These are phyloP conservation scores for Neofusicoccum sp. DNA, from an alignment of 2,329 filamentous ascomycete genomes.

Conservation along the genomic window DNA sequence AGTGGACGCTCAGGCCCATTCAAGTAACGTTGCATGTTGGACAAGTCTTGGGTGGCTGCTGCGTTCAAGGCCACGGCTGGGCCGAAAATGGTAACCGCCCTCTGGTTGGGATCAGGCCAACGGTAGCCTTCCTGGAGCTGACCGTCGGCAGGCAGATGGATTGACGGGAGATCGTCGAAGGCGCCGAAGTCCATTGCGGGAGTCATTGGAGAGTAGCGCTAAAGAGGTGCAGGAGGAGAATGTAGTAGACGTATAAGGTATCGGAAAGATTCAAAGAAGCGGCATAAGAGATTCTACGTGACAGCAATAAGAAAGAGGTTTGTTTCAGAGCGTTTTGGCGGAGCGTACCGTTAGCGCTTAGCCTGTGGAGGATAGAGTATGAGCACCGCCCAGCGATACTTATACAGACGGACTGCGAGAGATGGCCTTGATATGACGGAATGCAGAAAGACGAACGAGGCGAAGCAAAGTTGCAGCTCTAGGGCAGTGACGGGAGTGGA, in stretches of 20 bases:
- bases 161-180: conserved; percentile 26
- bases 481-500: conserved; percentile 4
- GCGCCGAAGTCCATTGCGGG: neutral
- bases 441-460: conserved; percentile 5
- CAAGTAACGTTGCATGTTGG: conserved; percentile 37
- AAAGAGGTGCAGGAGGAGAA: neutral
- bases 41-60: conserved; percentile 23
- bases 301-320: conserved; percentile 8
- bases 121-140: conserved; percentile 10
- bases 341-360: conserved; percentile 6
- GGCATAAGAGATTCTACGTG: conserved; percentile 1
- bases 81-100: conserved; percentile 21
- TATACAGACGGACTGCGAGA: neutral
- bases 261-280: neutral
- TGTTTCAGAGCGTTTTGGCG: neutral
- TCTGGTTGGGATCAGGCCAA: conserved; percentile 23
- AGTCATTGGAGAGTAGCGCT: neutral
- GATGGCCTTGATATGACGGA: neutral
- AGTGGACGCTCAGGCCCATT: conserved; percentile 28
- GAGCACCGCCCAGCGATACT: conserved; percentile 3
- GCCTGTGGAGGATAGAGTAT: neutral
- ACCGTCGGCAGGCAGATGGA: conserved; percentile 23
- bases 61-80: conserved; percentile 25
- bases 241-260: neutral
- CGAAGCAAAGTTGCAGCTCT: conserved; percentile 11